Base-by-base conservation (phyloP, 441 rosid species). In the Dalechampia spathulata region DNA sequence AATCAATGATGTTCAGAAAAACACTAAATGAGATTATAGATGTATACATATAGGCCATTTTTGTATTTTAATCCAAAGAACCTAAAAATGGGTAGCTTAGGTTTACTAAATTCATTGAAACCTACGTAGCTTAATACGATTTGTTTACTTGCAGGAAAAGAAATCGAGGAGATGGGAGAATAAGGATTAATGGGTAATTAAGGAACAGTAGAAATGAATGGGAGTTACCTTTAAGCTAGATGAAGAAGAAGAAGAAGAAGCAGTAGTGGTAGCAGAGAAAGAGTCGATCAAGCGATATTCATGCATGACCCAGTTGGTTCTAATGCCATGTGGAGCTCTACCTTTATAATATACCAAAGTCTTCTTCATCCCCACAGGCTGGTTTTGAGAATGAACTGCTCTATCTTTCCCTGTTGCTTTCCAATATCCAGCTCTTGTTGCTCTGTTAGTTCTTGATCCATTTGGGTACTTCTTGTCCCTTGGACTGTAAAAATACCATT, bases 341-440 rank as follows among this genome's bases (percentile, higher is more conserved):
- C 89, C 93, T 61, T 61, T 64, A 54, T 85, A 85, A 43, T 80
- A 85, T 27, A 85, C 89, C 74, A 85, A 72, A 0, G 93, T 85
- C 72, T 85, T 85, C 80, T 81, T 78, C 76, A 77, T 78, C 3
- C 93, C 93, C 1, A 71, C 76, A 0, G 76, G 60, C 39, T 58
- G 55, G 26, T 68, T 76, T 20, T 76, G 73, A 37, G 79, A 72
- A 10, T 53, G 72, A 2, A 85, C 77, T 30, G 71, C 13, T 46
- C 87, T 60, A 49, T 85, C 93, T 58, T 85, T 85, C 13, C 93
- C 93, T 1, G 93, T 85, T 28, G 90, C 86, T 62, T 87, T 87
- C 92, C 95, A 87, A 53, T 86, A 83, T 12, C 95, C 95, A 23
- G 72, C 81, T 14, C 78, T 73, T 0, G 95, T 87, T 19, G 89